These are phyloP conservation scores for Spiromastix sp. DNA, from an alignment of 2,329 filamentous ascomycete species.

Conservation along the genomic window DNA sequence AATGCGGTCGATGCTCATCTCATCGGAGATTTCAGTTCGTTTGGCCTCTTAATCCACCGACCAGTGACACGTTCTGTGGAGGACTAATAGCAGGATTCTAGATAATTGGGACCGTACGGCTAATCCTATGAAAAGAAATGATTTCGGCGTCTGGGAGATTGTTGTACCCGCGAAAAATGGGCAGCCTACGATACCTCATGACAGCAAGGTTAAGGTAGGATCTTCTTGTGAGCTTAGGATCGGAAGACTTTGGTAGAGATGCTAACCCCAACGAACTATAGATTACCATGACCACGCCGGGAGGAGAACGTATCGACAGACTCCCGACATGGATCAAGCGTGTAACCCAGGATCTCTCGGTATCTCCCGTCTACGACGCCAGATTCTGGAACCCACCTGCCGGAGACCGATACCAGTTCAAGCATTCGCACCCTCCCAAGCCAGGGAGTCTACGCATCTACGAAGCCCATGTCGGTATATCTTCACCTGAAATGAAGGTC, in stretches of 20 bases:
- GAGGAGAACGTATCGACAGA: conserved; percentile 72
- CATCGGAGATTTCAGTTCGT: conserved; percentile 86
- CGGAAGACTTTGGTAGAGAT: not conserved
- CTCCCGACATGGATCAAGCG: conserved; percentile 96
- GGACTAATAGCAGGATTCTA: conserved; percentile 23
- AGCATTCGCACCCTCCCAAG: conserved; percentile 71
- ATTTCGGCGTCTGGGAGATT: conserved; percentile 81
- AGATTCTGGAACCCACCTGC: conserved; percentile 92
- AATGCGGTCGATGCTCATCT: conserved; percentile 76
- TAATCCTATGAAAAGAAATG: conserved; percentile 77
- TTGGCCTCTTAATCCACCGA: not conserved
- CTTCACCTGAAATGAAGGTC: conserved; percentile 77
- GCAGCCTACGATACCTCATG: conserved; percentile 71
- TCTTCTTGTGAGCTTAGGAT: not conserved
- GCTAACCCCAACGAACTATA: conserved; percentile 26
- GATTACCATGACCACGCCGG: conserved; percentile 75
- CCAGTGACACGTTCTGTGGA: too few relatives aligned
- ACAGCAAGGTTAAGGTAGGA: conserved; percentile 86
- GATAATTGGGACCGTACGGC: conserved; percentile 78
- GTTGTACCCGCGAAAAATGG: conserved; percentile 63
- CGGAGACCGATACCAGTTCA: conserved; percentile 69
- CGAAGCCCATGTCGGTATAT: conserved; percentile 97
- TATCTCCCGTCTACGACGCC: conserved; percentile 89
- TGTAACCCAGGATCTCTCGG: conserved; percentile 81
- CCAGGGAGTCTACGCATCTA: conserved; percentile 84